Base-by-base conservation (phyloP, 768 basidiomycete genomes). In the Rhodotorula kratochvilovae region DNA sequence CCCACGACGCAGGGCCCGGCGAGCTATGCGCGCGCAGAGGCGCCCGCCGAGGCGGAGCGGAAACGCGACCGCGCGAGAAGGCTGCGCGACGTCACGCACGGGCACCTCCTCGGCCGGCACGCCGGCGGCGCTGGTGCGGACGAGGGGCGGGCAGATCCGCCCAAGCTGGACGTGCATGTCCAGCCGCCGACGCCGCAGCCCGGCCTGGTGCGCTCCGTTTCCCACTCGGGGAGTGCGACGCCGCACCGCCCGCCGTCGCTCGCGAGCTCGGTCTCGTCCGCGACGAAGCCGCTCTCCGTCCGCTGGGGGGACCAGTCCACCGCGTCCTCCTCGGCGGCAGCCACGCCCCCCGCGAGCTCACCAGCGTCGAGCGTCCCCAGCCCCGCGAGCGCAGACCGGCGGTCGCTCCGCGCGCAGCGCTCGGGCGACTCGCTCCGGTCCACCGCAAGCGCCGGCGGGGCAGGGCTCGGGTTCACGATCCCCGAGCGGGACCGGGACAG, bases 101-200 rank as follows among this genome's bases (percentile, higher is more conserved):
- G 2, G 36, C 23, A 50, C 39, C 13, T 39, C 13, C 6, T 13
- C 39, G n/a, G n/a, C n/a, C n/a, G n/a, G n/a, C 39, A 39, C 13
- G 33, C 3, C 54, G 31, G 15, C 7, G 54, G 12, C 12, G 31
- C 31, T n/a, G 54, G 16, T 4, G 33, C 21, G 17, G 17, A 16
- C 46, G 31, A 6, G 1, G 25, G 33, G 11, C 23, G 46, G 19
- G 25, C 31, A 7, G 4, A 29, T 7, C 46, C 46, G 60, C 31
- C 59, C 43, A 15, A 33, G 27, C 33, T n/a, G 21, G 16, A 16
- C 13, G 23, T 63, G 36, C 13, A 42, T 16, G 51, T 63, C 11
- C 62, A 63, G 51, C 62, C 62, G 36, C 62, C 62, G 39, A 63
- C 62, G 36, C 62, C 62, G 50, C 51, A 63, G 42, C 50, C 29